Conservation (phyloP, 2,329 filamentous ascomycete species). For the Sporothrix pseudoabietina region DNA sequence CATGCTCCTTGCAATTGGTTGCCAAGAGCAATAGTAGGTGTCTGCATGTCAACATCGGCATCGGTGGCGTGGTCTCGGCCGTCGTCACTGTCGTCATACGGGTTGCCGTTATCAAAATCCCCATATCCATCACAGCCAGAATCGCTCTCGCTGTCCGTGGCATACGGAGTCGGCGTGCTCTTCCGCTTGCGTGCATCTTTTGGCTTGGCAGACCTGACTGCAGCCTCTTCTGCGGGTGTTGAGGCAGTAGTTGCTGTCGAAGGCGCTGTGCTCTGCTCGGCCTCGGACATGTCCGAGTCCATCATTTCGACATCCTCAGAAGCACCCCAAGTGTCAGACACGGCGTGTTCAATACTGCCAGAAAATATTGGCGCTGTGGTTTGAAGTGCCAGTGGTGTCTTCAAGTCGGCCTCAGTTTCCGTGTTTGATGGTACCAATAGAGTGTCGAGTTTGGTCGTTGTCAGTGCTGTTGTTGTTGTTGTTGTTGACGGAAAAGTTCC, state of each 20-base stretch:
- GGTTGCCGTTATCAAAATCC: not conserved
- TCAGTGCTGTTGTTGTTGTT: not conserved
- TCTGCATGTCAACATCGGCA: constrained; percentile 30
- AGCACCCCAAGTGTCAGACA: not conserved
- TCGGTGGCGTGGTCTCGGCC: not conserved
- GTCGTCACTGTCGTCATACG: not conserved
- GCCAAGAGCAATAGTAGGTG: constrained; percentile 26
- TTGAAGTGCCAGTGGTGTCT: constrained; percentile 21
- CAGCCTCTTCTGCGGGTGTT: not conserved
- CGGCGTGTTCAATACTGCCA: not conserved
- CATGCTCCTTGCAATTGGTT: constrained; percentile 31
- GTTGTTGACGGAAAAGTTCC: not conserved
- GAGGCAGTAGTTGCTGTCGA: no score
- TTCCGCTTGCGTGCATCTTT: constrained; percentile 31
- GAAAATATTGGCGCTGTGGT: not conserved
- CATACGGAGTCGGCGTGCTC: constrained; percentile 33
- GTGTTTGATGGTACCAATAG: not conserved
- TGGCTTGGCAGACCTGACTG: not conserved
- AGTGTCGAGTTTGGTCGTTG: not conserved
- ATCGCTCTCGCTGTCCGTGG: constrained; percentile 28
- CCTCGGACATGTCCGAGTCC: not conserved
- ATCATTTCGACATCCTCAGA: constrained; percentile 26
- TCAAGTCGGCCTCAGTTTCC: not conserved
- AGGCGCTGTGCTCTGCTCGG: not conserved
- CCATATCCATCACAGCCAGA: constrained; percentile 12